Percentiles rank a stretch among this genome's conserved stretches.
Conservation (phyloP, 1,284 basidiomycete species). For the Peniophora sp. region DNA sequence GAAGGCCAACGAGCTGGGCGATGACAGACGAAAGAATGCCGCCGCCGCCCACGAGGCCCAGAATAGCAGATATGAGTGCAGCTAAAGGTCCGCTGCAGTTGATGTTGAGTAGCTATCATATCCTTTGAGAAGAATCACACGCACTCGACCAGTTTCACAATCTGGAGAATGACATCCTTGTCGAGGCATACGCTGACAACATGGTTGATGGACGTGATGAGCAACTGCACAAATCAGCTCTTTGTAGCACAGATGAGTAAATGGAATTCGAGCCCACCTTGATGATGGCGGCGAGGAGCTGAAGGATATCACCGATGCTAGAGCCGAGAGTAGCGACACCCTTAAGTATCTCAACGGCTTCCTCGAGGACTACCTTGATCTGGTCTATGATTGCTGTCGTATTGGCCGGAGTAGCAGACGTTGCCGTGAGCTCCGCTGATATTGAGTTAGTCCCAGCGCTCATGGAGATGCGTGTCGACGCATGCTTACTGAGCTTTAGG, state of each 20-base stretch:
- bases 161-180: background rate
- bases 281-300: background rate
- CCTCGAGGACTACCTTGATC: background rate
- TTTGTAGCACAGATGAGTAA: no score
- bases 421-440: background rate
- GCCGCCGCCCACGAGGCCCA: constrained; percentile 7
- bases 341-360: background rate
- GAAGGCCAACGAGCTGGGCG: constrained; percentile 8
- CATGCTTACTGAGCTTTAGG: background rate
- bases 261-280: no score
- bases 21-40: constrained; percentile 9
- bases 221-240: no score
- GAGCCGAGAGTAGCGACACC: background rate
- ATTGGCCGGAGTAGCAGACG: background rate
- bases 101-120: background rate
- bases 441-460: background rate
- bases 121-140: no score
- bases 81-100: background rate
- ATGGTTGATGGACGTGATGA: background rate
- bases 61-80: constrained; percentile 1
- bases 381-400: background rate
- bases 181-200: background rate
- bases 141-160: background rate
- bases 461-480: background rate
- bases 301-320: background rate